A percentile compares a stretch with the other conserved stretches of the same genome.
phyloP scores from a whole-genome alignment of 768 basidiomycete species.

The Russula sp. region DNA sequence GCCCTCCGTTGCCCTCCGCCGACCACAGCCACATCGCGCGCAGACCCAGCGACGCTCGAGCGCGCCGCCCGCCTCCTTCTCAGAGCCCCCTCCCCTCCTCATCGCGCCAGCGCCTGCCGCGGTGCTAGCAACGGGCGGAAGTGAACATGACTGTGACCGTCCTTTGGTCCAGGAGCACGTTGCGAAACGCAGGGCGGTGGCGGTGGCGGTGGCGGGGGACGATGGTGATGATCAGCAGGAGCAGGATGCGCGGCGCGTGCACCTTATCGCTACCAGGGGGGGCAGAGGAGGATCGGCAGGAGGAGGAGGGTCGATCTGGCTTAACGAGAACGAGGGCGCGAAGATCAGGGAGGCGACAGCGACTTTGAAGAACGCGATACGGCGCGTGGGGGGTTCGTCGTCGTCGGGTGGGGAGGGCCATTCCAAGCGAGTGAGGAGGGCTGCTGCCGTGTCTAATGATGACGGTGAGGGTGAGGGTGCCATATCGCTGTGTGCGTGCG shows the following conservation, averaged over 20 bases:
- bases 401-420: background rate
- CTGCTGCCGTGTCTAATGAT: background rate
- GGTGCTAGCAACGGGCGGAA: no score
- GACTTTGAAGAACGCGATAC: background rate
- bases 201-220: no score
- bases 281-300: background rate
- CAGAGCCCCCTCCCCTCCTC: background rate
- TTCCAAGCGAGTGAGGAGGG: background rate
- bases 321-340: background rate
- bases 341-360: background rate
- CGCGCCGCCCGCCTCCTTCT: background rate
- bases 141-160: no score
- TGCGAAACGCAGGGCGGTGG: no score
- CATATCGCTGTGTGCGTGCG: background rate
- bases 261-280: background rate
- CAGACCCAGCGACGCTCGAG: background rate
- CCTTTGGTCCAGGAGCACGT: no score
- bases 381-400: background rate
- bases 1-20: background rate
- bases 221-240: no score
- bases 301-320: background rate
- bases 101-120: no score
- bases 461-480: background rate
- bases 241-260: background rate
- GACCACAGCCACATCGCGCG: background rate